A percentile compares a stretch with the other conserved stretches of the same genome.
Evolutionary conservation across 257 asterid genomes (phyloP).

Genomic region (Lithospermum erythrorhizon): DNA sequence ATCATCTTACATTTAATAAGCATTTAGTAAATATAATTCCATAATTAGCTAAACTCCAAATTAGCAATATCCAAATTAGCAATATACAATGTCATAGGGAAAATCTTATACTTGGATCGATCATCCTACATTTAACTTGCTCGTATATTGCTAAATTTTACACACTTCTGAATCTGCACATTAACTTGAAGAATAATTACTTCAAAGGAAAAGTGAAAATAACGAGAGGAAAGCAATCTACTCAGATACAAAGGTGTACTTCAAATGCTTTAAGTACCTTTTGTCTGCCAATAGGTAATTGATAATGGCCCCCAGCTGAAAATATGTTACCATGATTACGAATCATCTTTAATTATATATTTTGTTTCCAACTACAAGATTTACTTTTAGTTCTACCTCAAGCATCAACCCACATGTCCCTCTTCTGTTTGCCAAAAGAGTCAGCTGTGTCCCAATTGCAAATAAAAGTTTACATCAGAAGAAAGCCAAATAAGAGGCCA

Average conservation of each 20-base stretch:
- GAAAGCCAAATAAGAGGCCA: neutral
- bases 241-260: neutral
- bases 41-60: no score
- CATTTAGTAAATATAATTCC: no score
- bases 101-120: no score
- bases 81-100: no score
- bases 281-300: constrained; percentile 34
- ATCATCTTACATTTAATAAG: no score
- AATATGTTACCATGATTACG: constrained; percentile 17
- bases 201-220: neutral
- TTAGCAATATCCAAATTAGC: no score
- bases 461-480: constrained; percentile 10
- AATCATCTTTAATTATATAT: constrained; percentile 1
- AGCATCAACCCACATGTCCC: constrained; percentile 21
- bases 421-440: constrained; percentile 27
- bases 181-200: no score
- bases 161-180: no score
- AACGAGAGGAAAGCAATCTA: neutral
- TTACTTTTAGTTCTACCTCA: constrained; percentile 28
- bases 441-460: constrained; percentile 29
- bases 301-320: constrained; percentile 50
- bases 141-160: no score
- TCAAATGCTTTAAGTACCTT: constrained; percentile 35
- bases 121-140: no score
- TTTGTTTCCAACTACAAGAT: neutral